Evolutionary conservation across 2,329 filamentous ascomycete species (phyloP), one percentile per base, ranked within the genome.

Genomic region (Paraphoma chrysanthemicola): DNA sequence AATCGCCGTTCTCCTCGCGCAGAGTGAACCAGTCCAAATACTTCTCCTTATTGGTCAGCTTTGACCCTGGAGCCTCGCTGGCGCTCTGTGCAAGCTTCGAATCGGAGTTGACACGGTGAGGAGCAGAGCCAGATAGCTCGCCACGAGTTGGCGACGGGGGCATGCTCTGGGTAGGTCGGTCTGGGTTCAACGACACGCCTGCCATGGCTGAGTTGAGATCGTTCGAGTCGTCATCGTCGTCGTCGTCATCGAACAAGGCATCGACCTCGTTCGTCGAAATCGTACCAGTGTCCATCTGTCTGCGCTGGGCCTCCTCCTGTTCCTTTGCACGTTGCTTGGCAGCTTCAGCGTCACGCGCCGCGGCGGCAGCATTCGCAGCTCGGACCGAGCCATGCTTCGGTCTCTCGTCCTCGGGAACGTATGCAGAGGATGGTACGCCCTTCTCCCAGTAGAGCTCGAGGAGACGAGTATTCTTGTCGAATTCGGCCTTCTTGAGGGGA

Each of bases 361-460:
- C 91, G 36, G 89, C 90, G 50, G 88, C 86, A 50, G 91, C 90
- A 70, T 91, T 91, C 42, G 87, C 88, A 54, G 90, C 86, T 63
- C 92, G 87, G 68, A 91, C 90, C 10, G 86, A 85, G 53, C 86
- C 88, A 48, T 90, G 88, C 83, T 95, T 96, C 51, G 93, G 93
- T 54, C 93, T 90, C 82, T 99, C 95, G 74, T 99, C 95, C 74
- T 99, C 95, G 2, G 95, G 95, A 50, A 99, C 90, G 69, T 96
- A 99, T 2, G 93, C 91, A 43, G 94, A 97, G 61, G 93, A 98
- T 29, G 94, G 92, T 7, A 98, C 93, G 45, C 95, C 95, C 86
- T 98, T 99, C 88, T 99, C 95, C 95, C 95, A 99, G 84, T 97
- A 99, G 14, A 99, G 86, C 80, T 99, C 95, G 45, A 99, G 85